Evolutionary conservation across 352 stramenopile genomes (phyloP).

Genomic region (Phytophthora pini): DNA sequence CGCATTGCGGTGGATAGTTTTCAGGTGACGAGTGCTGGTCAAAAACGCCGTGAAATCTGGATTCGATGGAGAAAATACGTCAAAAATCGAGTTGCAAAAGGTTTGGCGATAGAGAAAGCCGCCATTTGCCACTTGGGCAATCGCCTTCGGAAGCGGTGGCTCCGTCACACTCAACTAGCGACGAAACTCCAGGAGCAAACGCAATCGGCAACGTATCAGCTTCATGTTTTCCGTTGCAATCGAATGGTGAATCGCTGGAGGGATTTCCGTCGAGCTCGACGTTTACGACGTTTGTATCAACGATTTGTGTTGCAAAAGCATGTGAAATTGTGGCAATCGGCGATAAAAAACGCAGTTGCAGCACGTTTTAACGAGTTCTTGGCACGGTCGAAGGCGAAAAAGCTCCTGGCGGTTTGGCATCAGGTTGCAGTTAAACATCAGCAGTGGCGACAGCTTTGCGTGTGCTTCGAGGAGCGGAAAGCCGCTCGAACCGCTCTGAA

Average conservation of each 20-base stretch:
- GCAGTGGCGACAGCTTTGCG: slow-evolving; percentile 38
- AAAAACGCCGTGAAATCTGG: slow-evolving; percentile 22
- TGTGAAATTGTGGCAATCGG: slow-evolving; percentile 40
- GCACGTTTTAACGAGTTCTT: slow-evolving; percentile 42
- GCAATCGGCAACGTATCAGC: slow-evolving; percentile 3
- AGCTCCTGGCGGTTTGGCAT: slow-evolving; percentile 37
- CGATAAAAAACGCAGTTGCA: slow-evolving; percentile 38
- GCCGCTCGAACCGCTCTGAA: slow-evolving; percentile 1
- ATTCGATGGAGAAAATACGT: slow-evolving; percentile 29
- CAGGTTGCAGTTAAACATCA: slow-evolving; percentile 20
- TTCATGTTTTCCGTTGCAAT: slow-evolving; percentile 20
- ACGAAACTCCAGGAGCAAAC: slow-evolving; percentile 9
- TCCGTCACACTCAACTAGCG: slow-evolving; percentile 8
- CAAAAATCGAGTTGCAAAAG: slow-evolving; percentile 10
- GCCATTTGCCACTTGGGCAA: slow-evolving; percentile 24
- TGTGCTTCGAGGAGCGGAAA: slow-evolving; percentile 13
- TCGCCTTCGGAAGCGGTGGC: slow-evolving; percentile 35
- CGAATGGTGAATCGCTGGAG: slow-evolving; percentile 35
- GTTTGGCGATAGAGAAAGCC: slow-evolving; percentile 7
- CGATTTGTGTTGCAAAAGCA: slow-evolving; percentile 51
- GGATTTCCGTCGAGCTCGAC: slow-evolving; percentile 4
- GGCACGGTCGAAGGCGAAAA: slow-evolving; percentile 27
- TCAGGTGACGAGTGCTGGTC: slow-evolving; percentile 4
- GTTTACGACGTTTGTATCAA: slow-evolving; percentile 20
- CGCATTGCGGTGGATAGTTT: slow-evolving; percentile 17